phyloP scores from a whole-genome alignment of 2,329 filamentous ascomycete genomes.

The Xenosphaeropsis pyriputrescens region DNA sequence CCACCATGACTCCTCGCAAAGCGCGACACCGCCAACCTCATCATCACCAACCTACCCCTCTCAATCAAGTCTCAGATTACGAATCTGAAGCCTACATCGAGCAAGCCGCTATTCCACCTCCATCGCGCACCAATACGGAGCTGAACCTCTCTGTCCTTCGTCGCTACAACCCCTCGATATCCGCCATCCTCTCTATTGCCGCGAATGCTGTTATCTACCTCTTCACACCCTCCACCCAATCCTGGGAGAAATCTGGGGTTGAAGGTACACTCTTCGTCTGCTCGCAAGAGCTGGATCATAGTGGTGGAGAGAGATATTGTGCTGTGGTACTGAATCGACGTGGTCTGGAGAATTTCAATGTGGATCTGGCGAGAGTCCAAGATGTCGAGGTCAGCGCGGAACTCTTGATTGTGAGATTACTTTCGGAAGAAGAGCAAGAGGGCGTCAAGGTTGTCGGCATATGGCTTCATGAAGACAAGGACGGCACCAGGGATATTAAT shows the following conservation, averaged over 20 bases:
- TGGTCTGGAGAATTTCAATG: slow-evolving; percentile 54
- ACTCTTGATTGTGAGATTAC: slow-evolving; percentile 31
- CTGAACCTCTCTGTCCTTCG: slow-evolving; percentile 77
- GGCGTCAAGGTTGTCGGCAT: slow-evolving; percentile 30
- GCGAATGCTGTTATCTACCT: slow-evolving; percentile 79
- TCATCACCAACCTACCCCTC: slow-evolving; percentile 12
- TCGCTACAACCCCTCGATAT: slow-evolving; percentile 64
- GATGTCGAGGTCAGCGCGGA: slow-evolving; percentile 49
- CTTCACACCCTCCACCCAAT: slow-evolving; percentile 47
- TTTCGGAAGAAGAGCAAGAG: slow-evolving; percentile 17
- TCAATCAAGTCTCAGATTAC: slow-evolving; percentile 33
- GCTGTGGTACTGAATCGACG: slow-evolving; percentile 63
- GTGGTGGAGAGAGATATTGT: slow-evolving; percentile 24
- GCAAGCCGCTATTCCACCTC: slow-evolving; percentile 19
- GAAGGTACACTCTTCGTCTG: slow-evolving; percentile 88
- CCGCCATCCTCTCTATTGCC: slow-evolving; percentile 62
- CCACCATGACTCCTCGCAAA: slow-evolving; percentile 22
- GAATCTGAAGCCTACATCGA: slow-evolving; percentile 25
- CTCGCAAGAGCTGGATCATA: slow-evolving; percentile 31
- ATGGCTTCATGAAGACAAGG: slow-evolving; percentile 37
- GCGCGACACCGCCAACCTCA: slow-evolving; percentile 19
- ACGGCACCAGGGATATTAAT: slow-evolving; percentile 23
- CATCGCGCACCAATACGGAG: slow-evolving; percentile 58
- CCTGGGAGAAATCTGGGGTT: slow-evolving; percentile 75
- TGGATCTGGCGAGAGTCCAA: slow-evolving; percentile 44